Base-by-base conservation (phyloP, 306 rosid species). In the Prinsepia uniflora region DNA sequence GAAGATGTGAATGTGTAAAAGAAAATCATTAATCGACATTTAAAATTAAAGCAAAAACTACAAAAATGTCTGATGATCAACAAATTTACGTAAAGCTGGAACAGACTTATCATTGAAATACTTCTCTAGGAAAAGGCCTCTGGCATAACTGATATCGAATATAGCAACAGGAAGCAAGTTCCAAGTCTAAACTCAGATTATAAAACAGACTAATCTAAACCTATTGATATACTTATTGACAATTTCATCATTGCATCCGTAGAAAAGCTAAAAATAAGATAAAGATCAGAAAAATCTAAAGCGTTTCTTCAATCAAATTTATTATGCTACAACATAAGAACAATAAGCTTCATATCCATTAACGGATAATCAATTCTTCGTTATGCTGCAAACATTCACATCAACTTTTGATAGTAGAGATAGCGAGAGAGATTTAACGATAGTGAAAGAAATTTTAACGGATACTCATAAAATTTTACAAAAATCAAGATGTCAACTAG, bases 101-200 rank as follows among this genome's bases (percentile, higher is more conserved):
- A 94, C 96, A 63, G 96, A 86, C 72, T 94, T 90, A 60, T 94
- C 98, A 53, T 87, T 89, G 85, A 94, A 94, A 67, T 90, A 94
- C 84, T 90, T 90, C 75, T 93, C 98, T 42, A 97, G 96, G 59
- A 90, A 94, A 66, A 90, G 89, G 62, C 98, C 98, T 89, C 98
- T 80, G 85, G 89, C 89, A 80, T 90, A 94, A 76, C 96, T 93
- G 80, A 94, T 90, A 56, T 89, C 90, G 86, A 89, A 90, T 71
- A 94, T 89, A 63, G 98, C 98, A 24, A 94, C 90, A 50, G 96
- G 89, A 55, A 94, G 96, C 87, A 94, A 84, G 79, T 94, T 94
- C 84, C 97, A 89, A 73, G 96, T 90, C 98, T 94, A 76, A 69
- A 24, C 68, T 54, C 76, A 71, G 73, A 64, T 54, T 24, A 60